Conservation (phyloP, 2,329 filamentous ascomycete species). For the Fusarium sp. region DNA sequence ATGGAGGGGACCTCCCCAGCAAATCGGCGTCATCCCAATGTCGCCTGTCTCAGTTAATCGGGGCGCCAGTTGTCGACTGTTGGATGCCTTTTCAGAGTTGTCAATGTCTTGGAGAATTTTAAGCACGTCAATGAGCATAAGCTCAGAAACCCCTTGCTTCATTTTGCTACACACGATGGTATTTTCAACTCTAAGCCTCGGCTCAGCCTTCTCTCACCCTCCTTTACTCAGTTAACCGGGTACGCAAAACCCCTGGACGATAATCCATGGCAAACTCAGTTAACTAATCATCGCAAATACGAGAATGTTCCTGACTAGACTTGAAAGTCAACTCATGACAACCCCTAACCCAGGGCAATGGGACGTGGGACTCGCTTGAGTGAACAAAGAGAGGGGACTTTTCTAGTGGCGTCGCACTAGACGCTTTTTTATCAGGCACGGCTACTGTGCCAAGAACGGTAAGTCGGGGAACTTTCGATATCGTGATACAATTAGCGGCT, state of each 20-base stretch:
- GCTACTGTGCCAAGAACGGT: constrained; percentile 8
- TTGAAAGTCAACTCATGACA: constrained; percentile 15
- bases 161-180: constrained; percentile 1
- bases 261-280: constrained; percentile 24
- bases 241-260: constrained; percentile 17
- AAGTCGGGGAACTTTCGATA: neutral
- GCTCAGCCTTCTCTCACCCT: constrained; percentile 5
- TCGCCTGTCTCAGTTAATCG: constrained; percentile 20
- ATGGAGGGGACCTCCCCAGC: constrained; percentile 24
- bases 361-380: constrained; percentile 6
- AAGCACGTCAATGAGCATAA: neutral
- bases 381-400: neutral
- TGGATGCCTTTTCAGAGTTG: constrained; percentile 10
- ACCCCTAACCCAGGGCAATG: constrained; percentile 12
- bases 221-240: neutral
- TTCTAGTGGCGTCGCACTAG: constrained; percentile 26
- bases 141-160: neutral
- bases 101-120: neutral
- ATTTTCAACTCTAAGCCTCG: neutral
- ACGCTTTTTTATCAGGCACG: constrained; percentile 1
- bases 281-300: constrained; percentile 30
- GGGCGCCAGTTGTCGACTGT: constrained; percentile 6
- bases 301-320: constrained; percentile 36
- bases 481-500: constrained; percentile 9
- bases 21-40: constrained; percentile 33